A percentile compares a stretch with the other conserved stretches of the same genome.
Conservation (phyloP, 306 rosid genomes). For the Prunus mume region DNA sequence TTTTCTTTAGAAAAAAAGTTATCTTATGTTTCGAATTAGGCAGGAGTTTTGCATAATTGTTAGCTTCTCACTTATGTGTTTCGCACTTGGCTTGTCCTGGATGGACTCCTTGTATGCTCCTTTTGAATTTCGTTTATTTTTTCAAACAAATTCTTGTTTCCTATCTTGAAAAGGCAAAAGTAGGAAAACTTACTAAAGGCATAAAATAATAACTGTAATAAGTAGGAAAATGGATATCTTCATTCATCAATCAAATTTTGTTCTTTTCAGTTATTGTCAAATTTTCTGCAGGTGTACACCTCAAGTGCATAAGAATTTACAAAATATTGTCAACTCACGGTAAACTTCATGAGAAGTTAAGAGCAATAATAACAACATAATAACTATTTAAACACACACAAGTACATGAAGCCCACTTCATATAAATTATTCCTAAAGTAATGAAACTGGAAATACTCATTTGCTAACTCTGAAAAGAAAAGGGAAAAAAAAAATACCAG, state of each 20-base stretch:
- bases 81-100: no score
- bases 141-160: background rate
- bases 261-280: background rate
- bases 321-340: background rate
- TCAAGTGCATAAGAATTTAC: background rate
- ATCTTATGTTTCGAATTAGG: no score
- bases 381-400: background rate
- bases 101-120: no score
- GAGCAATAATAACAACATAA: background rate
- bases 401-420: background rate
- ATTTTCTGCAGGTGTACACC: background rate
- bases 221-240: background rate
- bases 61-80: no score
- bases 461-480: constrained; percentile 8
- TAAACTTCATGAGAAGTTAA: background rate
- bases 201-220: background rate
- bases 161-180: background rate
- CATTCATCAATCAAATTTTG: background rate
- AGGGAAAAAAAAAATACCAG: constrained; percentile 47
- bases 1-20: no score
- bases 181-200: background rate
- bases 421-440: background rate
- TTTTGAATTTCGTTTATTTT: no score
- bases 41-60: no score
- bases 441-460: background rate